A percentile compares a stretch with the other conserved stretches of the same genome.
Conservation (phyloP, 495 filamentous ascomycete species). For the Annulohypoxylon stygium region DNA sequence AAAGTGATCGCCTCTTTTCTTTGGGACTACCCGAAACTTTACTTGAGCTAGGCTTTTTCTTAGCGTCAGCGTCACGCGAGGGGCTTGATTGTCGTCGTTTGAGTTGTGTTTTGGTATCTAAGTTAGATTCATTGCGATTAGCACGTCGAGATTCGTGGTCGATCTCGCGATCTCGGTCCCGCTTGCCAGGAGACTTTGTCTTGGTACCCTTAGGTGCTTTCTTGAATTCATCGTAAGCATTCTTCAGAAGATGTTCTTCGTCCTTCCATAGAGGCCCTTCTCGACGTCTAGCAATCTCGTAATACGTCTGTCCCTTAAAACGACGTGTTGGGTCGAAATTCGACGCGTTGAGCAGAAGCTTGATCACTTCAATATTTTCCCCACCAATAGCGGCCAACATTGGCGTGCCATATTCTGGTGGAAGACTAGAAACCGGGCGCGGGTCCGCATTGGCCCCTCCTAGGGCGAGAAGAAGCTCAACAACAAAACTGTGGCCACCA, state of each 20-base stretch:
- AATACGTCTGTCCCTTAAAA: conserved; percentile 79
- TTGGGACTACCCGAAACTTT: conserved; percentile 58
- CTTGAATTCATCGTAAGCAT: conserved; percentile 77
- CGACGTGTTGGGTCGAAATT: conserved; percentile 82
- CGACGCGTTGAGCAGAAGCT: conserved; percentile 80
- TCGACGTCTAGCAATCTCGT: conserved; percentile 83
- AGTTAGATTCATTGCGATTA: conserved; percentile 62
- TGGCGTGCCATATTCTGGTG: conserved; percentile 79
- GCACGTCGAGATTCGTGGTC: conserved; percentile 66
- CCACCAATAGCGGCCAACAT: conserved; percentile 95
- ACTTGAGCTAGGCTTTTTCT: conserved; percentile 51
- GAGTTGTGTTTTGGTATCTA: conserved; percentile 54
- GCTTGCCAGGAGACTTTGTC: conserved; percentile 64
- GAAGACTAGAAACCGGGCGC: conserved; percentile 64
- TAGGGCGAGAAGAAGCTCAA: conserved; percentile 86
- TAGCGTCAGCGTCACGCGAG: conserved; percentile 55
- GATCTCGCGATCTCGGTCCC: conserved; percentile 68
- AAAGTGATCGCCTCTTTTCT: conserved; percentile 58
- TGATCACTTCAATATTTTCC: conserved; percentile 84
- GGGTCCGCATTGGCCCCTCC: conserved; percentile 85
- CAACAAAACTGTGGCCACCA: conserved; percentile 87
- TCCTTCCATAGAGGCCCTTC: conserved; percentile 90
- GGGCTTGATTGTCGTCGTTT: conserved; percentile 66
- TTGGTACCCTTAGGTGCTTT: conserved; percentile 61
- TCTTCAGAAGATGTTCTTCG: conserved; percentile 84